These are phyloP conservation scores for Pythium guiyangense DNA, from an alignment of 352 stramenopile genomes.

Conservation along the genomic window DNA sequence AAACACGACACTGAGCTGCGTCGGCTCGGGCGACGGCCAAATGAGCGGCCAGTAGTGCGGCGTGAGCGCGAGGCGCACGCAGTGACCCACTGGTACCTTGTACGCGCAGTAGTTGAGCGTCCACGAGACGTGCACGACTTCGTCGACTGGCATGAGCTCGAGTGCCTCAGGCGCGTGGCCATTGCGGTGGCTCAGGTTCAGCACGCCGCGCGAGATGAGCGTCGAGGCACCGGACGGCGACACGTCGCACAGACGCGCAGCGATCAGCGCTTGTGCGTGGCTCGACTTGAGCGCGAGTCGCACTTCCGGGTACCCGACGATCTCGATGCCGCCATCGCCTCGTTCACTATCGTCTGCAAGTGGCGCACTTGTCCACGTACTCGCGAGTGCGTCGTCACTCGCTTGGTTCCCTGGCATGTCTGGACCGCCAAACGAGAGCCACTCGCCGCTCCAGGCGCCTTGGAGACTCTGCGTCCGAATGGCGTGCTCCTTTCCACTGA, in stretches of 20 bases:
- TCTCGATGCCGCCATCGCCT: conserved; percentile 18
- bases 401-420: conserved; percentile 44
- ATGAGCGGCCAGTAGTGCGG: conserved; percentile 50
- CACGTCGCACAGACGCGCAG: conserved; percentile 38
- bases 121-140: conserved; percentile 22
- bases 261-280: conserved; percentile 31
- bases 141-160: conserved; percentile 25
- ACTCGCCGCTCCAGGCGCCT: conserved; percentile 45
- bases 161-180: conserved; percentile 28
- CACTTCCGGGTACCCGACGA: conserved; percentile 36
- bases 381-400: conserved; percentile 30
- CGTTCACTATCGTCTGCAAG: conserved; percentile 1
- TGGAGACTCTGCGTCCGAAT: conserved; percentile 31
- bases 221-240: conserved; percentile 35
- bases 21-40: conserved; percentile 41
- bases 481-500: conserved; percentile 1
- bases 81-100: conserved; percentile 23
- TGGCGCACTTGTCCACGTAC: conserved; percentile 20
- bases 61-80: conserved; percentile 31
- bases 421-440: conserved; percentile 42
- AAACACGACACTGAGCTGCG: conserved; percentile 26
- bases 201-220: conserved; percentile 34
- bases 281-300: conserved; percentile 28
- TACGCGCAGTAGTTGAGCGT: conserved; percentile 47
- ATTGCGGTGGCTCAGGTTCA: conserved; percentile 40